Base-by-base conservation (phyloP, 176 grass and related monocot genomes). In the Oryza meyeriana region DNA sequence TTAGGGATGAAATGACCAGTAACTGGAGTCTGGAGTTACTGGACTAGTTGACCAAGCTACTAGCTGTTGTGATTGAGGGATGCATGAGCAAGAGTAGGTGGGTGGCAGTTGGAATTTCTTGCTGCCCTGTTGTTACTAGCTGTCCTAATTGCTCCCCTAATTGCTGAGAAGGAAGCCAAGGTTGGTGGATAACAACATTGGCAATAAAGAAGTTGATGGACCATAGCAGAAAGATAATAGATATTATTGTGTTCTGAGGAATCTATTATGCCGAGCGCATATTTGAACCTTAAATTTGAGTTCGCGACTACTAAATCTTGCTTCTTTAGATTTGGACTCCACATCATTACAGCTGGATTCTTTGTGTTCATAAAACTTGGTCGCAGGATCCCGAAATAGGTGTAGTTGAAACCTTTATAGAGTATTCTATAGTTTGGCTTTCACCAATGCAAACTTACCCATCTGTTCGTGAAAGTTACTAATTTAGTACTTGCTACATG, bases 101-200 rank as follows among this genome's bases (percentile, higher is more conserved):
- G 22, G 30, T 70, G 50, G 18, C 76, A 79, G 62, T 50, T 83
- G 41, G 25, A 39, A 31, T 65, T 69, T 84, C 38, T 31, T 62
- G 30, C 10, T 74, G 3, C 39, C 39, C 63, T 64, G 75, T 63
- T 5, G 20, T 55, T 9, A 55, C 50, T 70, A 24, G 25, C 41
- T 36, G 35, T 36, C 35, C 22, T 67, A 45, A 34, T 52, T 42
- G 59, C 50, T 38, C 9, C 7, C 40, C 12, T 84, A 41, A 59
- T 69, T 84, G 39, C 39, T 72, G 57, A 6, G 55, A 72, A 64
- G 75, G 55, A 72, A 50, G n/a, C 18, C 50, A 47, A 58, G 69
- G 44, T 89, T 81, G 77, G 25, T 81, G 71, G 42, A 29, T 58
- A 72, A 30, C 9, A 30, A 72, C 10, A 29, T 66, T 30, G 33